Evolutionary conservation across 495 filamentous ascomycete species (phyloP).

Genomic region (Lentithecium fluviatile): DNA sequence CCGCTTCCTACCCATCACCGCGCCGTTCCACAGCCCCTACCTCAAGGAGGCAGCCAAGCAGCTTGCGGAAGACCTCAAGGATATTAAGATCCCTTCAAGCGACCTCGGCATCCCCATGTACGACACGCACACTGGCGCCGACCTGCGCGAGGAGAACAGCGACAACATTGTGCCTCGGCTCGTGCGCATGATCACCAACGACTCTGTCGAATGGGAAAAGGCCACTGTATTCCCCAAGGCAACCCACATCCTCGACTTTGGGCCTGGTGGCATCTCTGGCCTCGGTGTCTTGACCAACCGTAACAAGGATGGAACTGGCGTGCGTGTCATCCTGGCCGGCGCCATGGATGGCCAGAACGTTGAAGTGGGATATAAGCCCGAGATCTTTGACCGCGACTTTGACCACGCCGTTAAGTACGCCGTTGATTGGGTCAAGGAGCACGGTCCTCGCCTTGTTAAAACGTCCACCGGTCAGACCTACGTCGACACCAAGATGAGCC

Average conservation of each 20-base stretch:
- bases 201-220: conserved; percentile 90
- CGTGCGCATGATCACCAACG: conserved; percentile 88
- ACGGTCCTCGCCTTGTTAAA: conserved; percentile 82
- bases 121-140: conserved; percentile 80
- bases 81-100: conserved; percentile 66
- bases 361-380: conserved; percentile 94
- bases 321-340: conserved; percentile 90
- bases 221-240: conserved; percentile 84
- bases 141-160: conserved; percentile 65
- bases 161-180: conserved; percentile 73
- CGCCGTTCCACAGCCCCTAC: conserved; percentile 96
- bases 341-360: conserved; percentile 83
- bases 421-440: conserved; percentile 96
- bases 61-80: conserved; percentile 82
- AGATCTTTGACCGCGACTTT: conserved; percentile 93
- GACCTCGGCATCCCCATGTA: conserved; percentile 78
- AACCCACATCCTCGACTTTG: conserved; percentile 94
- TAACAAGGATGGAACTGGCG: conserved; percentile 96
- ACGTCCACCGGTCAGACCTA: conserved; percentile 83
- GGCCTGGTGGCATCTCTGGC: conserved; percentile 92
- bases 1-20: conserved; percentile 94
- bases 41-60: conserved; percentile 73
- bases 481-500: conserved; percentile 97
- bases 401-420: conserved; percentile 91
- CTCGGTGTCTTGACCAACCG: conserved; percentile 95